Percentiles rank a stretch among this genome's conserved stretches.
Conservation (phyloP, 345 rosid species). For the Salix caprea region DNA sequence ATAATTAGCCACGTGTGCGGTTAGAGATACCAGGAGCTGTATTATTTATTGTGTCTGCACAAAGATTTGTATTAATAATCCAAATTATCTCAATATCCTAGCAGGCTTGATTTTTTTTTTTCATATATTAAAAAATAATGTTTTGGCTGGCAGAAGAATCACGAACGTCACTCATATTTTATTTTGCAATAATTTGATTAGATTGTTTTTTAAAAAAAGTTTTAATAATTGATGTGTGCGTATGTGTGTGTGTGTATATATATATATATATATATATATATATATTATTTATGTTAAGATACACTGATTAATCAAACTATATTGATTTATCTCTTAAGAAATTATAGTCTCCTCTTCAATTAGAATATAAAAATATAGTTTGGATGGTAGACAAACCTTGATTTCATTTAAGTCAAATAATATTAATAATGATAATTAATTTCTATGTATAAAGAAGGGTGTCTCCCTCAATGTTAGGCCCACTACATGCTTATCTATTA, state of each 20-base stretch:
- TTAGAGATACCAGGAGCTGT: background rate
- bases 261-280: too few species aligned
- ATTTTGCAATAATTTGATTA: background rate
- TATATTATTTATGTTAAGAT: too few species aligned
- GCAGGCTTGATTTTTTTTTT: background rate
- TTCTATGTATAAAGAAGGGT: background rate
- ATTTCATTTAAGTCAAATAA: too few species aligned
- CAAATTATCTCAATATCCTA: background rate
- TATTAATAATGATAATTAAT: too few species aligned
- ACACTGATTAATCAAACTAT: too few species aligned
- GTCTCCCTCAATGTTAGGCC: background rate
- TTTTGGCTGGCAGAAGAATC: background rate
- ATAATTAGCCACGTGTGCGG: background rate
- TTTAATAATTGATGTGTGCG: too few species aligned
- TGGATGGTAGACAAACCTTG: background rate
- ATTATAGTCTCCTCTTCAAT: too few species aligned
- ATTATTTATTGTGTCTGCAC: background rate
- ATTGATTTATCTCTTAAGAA: too few species aligned
- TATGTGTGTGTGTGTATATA: too few species aligned
- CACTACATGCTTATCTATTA: background rate
- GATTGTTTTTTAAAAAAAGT: too few species aligned
- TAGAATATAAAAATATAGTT: too few species aligned
- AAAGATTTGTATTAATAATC: background rate
- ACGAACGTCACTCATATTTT: background rate
- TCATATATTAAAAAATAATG: background rate